Percentiles rank a stretch among this genome's conserved stretches.
These are phyloP conservation scores for Kwoniella dendrophila DNA, from an alignment of 768 basidiomycete species.

Conservation along the genomic window DNA sequence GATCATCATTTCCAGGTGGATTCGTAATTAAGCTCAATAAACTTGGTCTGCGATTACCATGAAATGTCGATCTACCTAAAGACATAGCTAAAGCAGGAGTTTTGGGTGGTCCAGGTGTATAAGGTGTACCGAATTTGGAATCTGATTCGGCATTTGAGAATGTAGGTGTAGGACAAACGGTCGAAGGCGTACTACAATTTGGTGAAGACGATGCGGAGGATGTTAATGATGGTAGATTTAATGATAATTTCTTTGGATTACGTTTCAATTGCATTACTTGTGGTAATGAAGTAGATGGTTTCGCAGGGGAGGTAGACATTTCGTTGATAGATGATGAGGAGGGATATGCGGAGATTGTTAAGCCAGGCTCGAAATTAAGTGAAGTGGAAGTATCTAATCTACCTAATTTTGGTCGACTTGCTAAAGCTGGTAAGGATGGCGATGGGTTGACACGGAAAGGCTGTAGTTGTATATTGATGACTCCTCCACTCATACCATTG, in stretches of 20 bases:
- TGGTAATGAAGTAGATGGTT: conserved; percentile 8
- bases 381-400: conserved; percentile 5
- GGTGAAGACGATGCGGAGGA: not conserved
- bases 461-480: not conserved
- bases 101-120: conserved; percentile 45
- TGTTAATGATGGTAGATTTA: conserved; percentile 13
- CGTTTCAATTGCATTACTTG: conserved; percentile 19
- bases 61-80: conserved; percentile 17
- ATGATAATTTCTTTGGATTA: conserved; percentile 27
- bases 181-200: conserved; percentile 13
- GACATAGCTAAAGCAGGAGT: conserved; percentile 43
- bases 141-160: conserved; percentile 4
- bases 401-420: conserved; percentile 3
- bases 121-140: conserved; percentile 31
- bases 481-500: not conserved
- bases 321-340: conserved; percentile 6
- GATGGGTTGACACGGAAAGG: not conserved
- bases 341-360: not conserved
- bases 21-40: conserved; percentile 44
- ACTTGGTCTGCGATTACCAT: conserved; percentile 32
- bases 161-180: conserved; percentile 23
- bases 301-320: conserved; percentile 12
- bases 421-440: not conserved
- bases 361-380: conserved; percentile 8
- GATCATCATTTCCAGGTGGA: conserved; percentile 17